Evolutionary conservation across 2,329 filamentous ascomycete genomes (phyloP), one percentile per base, ranked within the genome.

Genomic region (Colletotrichum tofieldiae): DNA sequence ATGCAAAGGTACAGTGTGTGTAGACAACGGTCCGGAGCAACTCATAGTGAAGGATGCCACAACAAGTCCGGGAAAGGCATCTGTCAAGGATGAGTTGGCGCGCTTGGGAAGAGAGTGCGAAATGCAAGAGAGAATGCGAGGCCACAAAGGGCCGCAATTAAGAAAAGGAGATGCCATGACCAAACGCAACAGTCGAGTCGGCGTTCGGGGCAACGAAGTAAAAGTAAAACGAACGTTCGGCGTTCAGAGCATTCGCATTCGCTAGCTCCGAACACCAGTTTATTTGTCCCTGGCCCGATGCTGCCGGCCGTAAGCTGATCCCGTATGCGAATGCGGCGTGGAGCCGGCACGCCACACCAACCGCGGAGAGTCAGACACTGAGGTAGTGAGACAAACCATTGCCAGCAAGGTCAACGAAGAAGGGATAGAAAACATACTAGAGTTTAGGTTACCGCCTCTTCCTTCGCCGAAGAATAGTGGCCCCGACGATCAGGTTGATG

Each of bases 231-330:
- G 55, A 65, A 63, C 67, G 59, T 72, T 72, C 70, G 70, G 70
- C 60, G 70, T 71, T 72, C 59, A 65, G 51, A 11, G 41, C 65
- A 63, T 58, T 68, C 65, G 56, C 56, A 58, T 63, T 62, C 58
- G 47, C 60, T 71, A 65, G 59, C 60, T 54, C 61, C 12, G 61
- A 64, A 54, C 23, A n/a, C 54, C 55, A 55, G 41, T 32, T 62
- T 43, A 59, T 60, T 65, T 69, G 66, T 71, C 39, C 59, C 49
- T 61, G 43, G 60, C 16, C 54, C 66, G 39, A 47, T 54, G 70
- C 66, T 70, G 70, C 66, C 70, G 70, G 70, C 70, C 70, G 70
- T 72, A 72, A 72, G 66, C 59, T 41, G 59, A 61, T 39, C 39
- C 54, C 39, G 47, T 71, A 43, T 37, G 70, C 59, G 66, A 71